These are phyloP conservation scores for Fusarium domesticum DNA, from an alignment of 2,329 filamentous ascomycete genomes.

Conservation along the genomic window DNA sequence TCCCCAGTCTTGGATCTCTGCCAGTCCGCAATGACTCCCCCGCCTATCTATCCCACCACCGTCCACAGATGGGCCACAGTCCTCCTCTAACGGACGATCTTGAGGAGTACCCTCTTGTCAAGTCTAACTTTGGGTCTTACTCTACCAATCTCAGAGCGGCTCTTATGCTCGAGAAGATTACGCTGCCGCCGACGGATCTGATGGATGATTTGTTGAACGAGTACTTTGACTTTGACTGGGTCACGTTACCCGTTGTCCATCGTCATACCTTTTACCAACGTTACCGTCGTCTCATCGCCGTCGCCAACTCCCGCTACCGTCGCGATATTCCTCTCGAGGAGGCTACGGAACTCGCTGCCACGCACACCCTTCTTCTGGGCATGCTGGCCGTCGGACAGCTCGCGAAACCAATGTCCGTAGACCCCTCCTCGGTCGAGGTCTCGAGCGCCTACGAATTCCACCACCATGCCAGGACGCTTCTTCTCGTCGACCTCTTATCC, in stretches of 20 bases:
- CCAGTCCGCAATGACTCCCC: constrained; percentile 18
- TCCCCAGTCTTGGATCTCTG: constrained; percentile 13
- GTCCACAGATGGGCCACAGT: constrained; percentile 23
- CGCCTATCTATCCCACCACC: constrained; percentile 17
- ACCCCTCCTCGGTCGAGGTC: constrained; percentile 4
- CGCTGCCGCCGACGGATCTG: constrained; percentile 23
- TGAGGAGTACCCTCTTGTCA: constrained; percentile 19
- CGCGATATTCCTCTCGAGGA: constrained; percentile 28
- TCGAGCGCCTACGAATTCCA: constrained; percentile 24
- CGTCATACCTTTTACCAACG: constrained; percentile 24
- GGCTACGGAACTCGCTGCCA: constrained; percentile 26
- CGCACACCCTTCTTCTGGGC: constrained; percentile 24
- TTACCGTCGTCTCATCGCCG: constrained; percentile 28
- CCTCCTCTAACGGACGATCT: constrained; percentile 29
- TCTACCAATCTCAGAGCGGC: constrained; percentile 29
- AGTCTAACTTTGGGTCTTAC: constrained; percentile 28
- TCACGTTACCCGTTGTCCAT: constrained; percentile 24
- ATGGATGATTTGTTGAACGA: constrained; percentile 27
- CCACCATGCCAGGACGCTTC: constrained; percentile 21
- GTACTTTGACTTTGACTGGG: constrained; percentile 28
- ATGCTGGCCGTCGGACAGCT: constrained; percentile 28
- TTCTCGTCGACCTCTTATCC: constrained; percentile 23
- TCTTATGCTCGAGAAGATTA: constrained; percentile 29
- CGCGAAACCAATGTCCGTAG: constrained; percentile 8
- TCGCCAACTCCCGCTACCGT: constrained; percentile 28